phyloP scores from a whole-genome alignment of 345 rosid species.

The Eucalyptus melliodora region DNA sequence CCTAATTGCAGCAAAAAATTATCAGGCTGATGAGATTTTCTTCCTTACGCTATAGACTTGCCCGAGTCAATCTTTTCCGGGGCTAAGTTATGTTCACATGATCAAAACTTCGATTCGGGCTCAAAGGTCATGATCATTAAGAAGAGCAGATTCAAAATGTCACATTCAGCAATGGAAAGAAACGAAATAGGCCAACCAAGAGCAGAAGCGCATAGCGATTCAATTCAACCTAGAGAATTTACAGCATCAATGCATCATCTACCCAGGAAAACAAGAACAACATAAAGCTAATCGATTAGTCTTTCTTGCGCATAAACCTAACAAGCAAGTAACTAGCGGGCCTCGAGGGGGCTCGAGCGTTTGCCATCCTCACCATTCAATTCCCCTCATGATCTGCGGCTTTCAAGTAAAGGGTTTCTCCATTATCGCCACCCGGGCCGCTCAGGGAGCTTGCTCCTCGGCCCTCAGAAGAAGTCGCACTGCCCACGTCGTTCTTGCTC shows the following conservation, averaged over 20 bases:
- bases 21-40: background rate
- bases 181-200: background rate
- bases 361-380: constrained; percentile 17
- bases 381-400: constrained; percentile 62
- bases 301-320: background rate
- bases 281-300: background rate
- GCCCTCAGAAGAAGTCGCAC: constrained; percentile 43
- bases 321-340: background rate
- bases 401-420: constrained; percentile 86
- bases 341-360: background rate
- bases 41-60: background rate
- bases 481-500: constrained; percentile 75
- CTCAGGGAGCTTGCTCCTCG: constrained; percentile 70
- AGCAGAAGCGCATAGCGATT: background rate
- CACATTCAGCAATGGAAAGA: background rate
- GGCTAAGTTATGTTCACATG: background rate
- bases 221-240: background rate
- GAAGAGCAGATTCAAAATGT: background rate
- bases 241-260: background rate
- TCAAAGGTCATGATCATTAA: background rate
- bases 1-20: background rate
- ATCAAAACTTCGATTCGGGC: background rate
- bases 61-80: background rate
- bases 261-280: background rate
- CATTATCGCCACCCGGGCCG: constrained; percentile 38